A percentile compares a stretch with the other conserved stretches of the same genome.
These are phyloP conservation scores for Serendipita sp. DNA, from an alignment of 768 basidiomycete species.

Conservation along the genomic window DNA sequence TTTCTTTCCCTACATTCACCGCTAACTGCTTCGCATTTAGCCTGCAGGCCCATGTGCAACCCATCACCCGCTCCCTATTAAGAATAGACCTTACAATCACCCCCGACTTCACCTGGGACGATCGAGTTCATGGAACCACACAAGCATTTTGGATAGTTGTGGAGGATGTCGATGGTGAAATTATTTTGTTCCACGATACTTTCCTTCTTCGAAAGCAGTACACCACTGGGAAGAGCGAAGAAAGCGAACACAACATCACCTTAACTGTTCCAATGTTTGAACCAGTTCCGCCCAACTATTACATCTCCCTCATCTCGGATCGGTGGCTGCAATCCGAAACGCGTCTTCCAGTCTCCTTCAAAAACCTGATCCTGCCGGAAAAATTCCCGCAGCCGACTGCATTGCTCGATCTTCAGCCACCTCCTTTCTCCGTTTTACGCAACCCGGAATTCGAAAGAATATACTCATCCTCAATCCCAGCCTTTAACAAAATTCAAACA, in stretches of 20 bases:
- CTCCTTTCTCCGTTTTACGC: constrained; percentile 81
- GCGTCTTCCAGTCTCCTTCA: constrained; percentile 88
- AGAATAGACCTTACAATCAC: constrained; percentile 85
- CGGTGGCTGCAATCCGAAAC: constrained; percentile 94
- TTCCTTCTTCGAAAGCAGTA: constrained; percentile 87
- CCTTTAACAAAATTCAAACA: constrained; percentile 98
- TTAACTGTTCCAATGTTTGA: constrained; percentile 94
- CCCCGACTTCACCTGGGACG: constrained; percentile 98
- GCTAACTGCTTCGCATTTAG: constrained; percentile 20
- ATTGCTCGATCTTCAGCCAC: constrained; percentile 78
- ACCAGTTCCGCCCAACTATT: constrained; percentile 96
- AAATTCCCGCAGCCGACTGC: constrained; percentile 89
- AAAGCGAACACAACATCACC: constrained; percentile 77
- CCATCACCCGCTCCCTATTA: constrained; percentile 83
- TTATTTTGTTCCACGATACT: constrained; percentile 85
- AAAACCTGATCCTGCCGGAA: constrained; percentile 91
- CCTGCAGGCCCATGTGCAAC: constrained; percentile 89
- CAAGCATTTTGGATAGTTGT: constrained; percentile 90
- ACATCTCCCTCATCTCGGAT: constrained; percentile 87
- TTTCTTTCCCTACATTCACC: not conserved
- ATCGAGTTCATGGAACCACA: constrained; percentile 73
- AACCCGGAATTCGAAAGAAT: constrained; percentile 84
- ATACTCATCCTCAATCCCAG: constrained; percentile 61
- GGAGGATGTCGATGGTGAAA: constrained; percentile 94
- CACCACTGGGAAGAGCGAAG: constrained; percentile 35